These are phyloP conservation scores for Eucalyptus cloeziana DNA, from an alignment of 345 rosid genomes.

Conservation along the genomic window DNA sequence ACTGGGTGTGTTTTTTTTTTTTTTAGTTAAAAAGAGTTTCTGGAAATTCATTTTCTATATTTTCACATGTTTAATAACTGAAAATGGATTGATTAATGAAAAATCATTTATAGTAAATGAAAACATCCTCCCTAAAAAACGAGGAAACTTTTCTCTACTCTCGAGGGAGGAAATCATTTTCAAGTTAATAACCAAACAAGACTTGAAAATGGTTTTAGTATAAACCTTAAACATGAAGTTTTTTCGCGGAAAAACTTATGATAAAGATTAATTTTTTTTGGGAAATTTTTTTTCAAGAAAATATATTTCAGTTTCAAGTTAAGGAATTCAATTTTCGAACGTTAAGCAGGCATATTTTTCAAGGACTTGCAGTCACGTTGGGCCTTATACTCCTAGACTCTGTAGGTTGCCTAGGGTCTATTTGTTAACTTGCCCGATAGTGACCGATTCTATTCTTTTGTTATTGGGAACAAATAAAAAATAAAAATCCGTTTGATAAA, in stretches of 20 bases:
- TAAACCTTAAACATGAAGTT: background rate
- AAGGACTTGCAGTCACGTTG: background rate
- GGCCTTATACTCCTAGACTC: background rate
- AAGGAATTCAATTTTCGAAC: background rate
- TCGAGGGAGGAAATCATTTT: background rate
- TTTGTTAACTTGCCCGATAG: accelerated
- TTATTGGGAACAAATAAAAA: no score
- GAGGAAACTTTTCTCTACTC: background rate
- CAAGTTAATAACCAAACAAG: background rate
- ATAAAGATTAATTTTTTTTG: accelerated
- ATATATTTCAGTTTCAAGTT: background rate
- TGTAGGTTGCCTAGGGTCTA: no score
- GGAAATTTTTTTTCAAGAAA: background rate
- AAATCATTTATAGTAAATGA: background rate
- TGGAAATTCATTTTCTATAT: background rate
- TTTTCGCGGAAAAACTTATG: background rate
- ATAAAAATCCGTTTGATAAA: no score
- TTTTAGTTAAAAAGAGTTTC: background rate
- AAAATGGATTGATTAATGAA: background rate
- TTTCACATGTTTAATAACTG: background rate
- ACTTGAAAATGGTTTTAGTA: background rate
- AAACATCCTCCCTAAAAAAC: background rate
- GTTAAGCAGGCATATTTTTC: background rate
- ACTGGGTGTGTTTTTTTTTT: background rate
- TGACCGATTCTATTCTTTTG: accelerated